Evolutionary conservation across 768 basidiomycete genomes (phyloP).

Genomic region (Leccinum subtestaceum): DNA sequence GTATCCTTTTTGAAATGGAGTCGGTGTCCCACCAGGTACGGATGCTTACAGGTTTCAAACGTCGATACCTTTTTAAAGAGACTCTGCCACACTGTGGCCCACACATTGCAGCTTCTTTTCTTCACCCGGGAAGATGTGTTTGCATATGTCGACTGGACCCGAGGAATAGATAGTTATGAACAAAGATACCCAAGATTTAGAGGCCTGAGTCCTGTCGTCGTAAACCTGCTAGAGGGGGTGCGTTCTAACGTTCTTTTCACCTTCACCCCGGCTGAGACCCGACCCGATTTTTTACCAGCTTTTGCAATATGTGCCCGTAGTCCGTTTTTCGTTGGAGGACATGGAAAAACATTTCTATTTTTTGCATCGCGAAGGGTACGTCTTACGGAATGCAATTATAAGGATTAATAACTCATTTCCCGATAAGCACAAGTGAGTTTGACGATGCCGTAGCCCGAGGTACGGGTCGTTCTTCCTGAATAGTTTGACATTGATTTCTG

Average conservation of each 20-base stretch:
- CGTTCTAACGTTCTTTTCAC: neutral
- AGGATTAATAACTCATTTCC: slow-evolving; percentile 4
- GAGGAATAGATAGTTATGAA: slow-evolving; percentile 1
- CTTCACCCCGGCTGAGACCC: neutral
- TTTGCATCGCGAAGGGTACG: slow-evolving; percentile 20
- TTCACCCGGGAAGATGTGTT: slow-evolving; percentile 20
- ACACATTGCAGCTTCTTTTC: slow-evolving; percentile 32
- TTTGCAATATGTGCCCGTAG: slow-evolving; percentile 7
- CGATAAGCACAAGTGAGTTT: slow-evolving; percentile 24
- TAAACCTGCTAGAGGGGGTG: slow-evolving; percentile 34
- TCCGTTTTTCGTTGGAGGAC: slow-evolving; percentile 20
- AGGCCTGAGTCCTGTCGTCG: slow-evolving; percentile 20
- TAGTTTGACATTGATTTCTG: slow-evolving; percentile 6
- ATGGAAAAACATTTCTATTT: slow-evolving; percentile 29
- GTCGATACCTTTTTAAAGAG: neutral
- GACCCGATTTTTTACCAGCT: slow-evolving; percentile 17
- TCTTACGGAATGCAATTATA: slow-evolving; percentile 1
- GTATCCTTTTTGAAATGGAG: slow-evolving; percentile 39
- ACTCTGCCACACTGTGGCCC: neutral
- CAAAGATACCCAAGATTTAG: slow-evolving; percentile 25
- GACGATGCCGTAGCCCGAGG: slow-evolving; percentile 18
- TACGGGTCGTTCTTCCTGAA: slow-evolving; percentile 4
- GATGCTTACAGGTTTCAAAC: neutral
- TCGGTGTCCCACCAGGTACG: slow-evolving; percentile 26
- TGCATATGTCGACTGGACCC: slow-evolving; percentile 22